Evolutionary conservation across 2,329 filamentous ascomycete species (phyloP).

Genomic region (Claviceps sp.): DNA sequence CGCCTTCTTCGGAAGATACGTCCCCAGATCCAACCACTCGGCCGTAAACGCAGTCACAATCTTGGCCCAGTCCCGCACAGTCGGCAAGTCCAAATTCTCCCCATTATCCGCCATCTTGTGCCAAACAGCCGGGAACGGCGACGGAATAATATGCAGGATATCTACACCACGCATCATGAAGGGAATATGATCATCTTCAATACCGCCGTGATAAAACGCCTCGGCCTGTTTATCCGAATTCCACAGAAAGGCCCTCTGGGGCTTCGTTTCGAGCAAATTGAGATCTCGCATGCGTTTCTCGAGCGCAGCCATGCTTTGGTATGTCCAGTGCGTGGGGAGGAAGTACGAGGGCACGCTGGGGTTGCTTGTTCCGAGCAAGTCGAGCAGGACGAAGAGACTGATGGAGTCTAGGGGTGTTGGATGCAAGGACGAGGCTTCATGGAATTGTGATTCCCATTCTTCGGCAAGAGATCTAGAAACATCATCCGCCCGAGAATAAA

Average conservation of each 20-base stretch:
- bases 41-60: conserved; percentile 74
- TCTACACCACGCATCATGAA: conserved; percentile 81
- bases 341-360: conserved; percentile 78
- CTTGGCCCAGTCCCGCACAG: conserved; percentile 75
- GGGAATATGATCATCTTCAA: conserved; percentile 83
- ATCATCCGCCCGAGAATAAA: neutral
- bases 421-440: conserved; percentile 63
- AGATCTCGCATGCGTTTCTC: conserved; percentile 62
- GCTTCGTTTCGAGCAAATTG: conserved; percentile 48
- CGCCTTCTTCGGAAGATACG: conserved; percentile 19
- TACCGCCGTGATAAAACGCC: conserved; percentile 34
- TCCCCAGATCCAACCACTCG: conserved; percentile 76
- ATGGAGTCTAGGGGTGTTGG: conserved; percentile 66
- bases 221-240: conserved; percentile 42
- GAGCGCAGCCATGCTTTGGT: conserved; percentile 58
- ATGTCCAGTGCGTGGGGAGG: conserved; percentile 85
- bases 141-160: conserved; percentile 78
- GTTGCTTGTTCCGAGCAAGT: conserved; percentile 60
- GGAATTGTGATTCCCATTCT: conserved; percentile 58
- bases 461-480: conserved; percentile 53
- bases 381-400: conserved; percentile 79
- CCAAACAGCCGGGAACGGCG: conserved; percentile 64
- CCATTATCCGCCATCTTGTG: conserved; percentile 75
- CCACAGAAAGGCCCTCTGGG: conserved; percentile 44
- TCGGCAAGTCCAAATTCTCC: conserved; percentile 66